phyloP scores from a whole-genome alignment of 768 basidiomycete genomes.

The Lentinus tigrinus region DNA sequence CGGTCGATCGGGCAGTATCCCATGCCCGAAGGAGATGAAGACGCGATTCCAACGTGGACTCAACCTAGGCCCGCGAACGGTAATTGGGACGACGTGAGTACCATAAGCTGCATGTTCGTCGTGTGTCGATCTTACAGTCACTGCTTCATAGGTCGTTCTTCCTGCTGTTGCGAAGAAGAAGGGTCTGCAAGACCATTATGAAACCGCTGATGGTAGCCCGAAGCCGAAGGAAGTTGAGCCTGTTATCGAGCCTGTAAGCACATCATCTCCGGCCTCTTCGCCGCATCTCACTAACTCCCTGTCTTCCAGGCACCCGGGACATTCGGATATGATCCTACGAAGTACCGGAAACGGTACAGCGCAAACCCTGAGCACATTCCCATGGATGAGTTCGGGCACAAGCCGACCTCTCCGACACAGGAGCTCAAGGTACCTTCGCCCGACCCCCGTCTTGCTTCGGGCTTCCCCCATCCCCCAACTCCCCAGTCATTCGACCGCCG shows the following conservation, averaged over 20 bases:
- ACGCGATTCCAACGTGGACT: conserved; percentile 84
- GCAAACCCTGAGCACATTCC: conserved; percentile 39
- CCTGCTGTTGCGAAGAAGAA: conserved; percentile 85
- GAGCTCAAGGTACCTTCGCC: conserved; percentile 10
- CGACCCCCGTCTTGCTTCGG: conserved; percentile 10
- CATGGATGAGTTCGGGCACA: conserved; percentile 65
- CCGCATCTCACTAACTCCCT: neutral
- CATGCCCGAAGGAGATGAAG: conserved; percentile 51
- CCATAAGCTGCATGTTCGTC: conserved; percentile 5
- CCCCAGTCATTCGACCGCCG: conserved; percentile 29
- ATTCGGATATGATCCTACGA: conserved; percentile 75
- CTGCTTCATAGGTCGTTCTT: conserved; percentile 60
- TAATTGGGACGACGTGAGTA: conserved; percentile 82
- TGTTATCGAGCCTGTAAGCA: conserved; percentile 57
- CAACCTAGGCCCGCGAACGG: conserved; percentile 65
- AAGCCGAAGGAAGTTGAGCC: conserved; percentile 39
- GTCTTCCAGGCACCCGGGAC: conserved; percentile 70
- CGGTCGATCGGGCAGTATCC: conserved; percentile 71
- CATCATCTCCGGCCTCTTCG: neutral
- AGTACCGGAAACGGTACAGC: conserved; percentile 50
- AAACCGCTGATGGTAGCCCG: conserved; percentile 67
- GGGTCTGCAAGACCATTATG: conserved; percentile 70
- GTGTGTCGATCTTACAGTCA: conserved; percentile 7
- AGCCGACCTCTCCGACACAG: neutral
- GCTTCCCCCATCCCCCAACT: conserved; percentile 24